Evolutionary conservation across 768 basidiomycete genomes (phyloP).

Genomic region (Suillus sp.): DNA sequence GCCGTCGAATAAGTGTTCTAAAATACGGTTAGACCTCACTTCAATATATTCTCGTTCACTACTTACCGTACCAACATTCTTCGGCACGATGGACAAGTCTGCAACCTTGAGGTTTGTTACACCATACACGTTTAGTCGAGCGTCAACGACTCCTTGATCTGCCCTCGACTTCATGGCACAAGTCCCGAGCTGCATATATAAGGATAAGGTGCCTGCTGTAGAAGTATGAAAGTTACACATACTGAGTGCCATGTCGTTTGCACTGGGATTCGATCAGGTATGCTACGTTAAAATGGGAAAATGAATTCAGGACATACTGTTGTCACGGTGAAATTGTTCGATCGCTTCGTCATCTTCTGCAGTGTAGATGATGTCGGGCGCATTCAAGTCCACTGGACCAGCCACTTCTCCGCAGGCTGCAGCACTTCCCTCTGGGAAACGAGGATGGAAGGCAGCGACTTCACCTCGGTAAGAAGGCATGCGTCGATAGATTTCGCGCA

Average conservation of each 20-base stretch:
- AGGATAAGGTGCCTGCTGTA: background rate
- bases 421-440: conserved; percentile 24
- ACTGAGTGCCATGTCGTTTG: conserved; percentile 40
- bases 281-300: background rate
- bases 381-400: conserved; percentile 25
- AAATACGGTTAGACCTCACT: background rate
- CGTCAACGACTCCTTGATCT: conserved; percentile 32
- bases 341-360: conserved; percentile 39
- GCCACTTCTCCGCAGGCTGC: conserved; percentile 28
- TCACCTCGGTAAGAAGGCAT: conserved; percentile 48
- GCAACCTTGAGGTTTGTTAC: conserved; percentile 19
- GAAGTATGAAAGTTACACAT: conserved; percentile 3
- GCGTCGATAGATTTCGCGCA: conserved; percentile 34
- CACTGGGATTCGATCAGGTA: conserved; percentile 19
- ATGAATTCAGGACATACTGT: conserved; percentile 18
- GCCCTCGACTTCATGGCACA: conserved; percentile 67
- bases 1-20: conserved; percentile 48
- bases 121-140: conserved; percentile 19
- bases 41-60: background rate
- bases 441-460: conserved; percentile 20
- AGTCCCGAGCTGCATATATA: conserved; percentile 51
- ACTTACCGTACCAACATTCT: conserved; percentile 34
- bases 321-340: conserved; percentile 28
- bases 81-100: conserved; percentile 26
- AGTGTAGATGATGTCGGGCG: conserved; percentile 36